Percentiles rank a stretch among this genome's conserved stretches.
Evolutionary conservation across 345 rosid species (phyloP).

Genomic region (Syzygium aqueum): DNA sequence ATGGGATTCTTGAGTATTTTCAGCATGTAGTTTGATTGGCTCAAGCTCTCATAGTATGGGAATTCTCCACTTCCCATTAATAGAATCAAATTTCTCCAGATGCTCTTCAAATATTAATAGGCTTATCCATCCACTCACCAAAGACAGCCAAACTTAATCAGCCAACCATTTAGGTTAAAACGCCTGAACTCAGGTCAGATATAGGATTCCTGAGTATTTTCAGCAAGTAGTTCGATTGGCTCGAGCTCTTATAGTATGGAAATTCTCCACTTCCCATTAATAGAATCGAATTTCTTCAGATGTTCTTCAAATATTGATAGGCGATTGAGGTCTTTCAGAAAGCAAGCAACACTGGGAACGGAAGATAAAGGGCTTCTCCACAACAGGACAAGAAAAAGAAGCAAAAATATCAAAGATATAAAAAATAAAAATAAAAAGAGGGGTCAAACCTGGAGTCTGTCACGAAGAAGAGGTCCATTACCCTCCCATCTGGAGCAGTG

Average conservation of each 20-base stretch:
- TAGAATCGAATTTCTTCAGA: background rate
- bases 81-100: no score
- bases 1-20: no score
- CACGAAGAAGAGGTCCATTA: slow-evolving; percentile 58
- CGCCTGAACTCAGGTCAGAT: background rate
- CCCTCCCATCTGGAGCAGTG: slow-evolving; percentile 64
- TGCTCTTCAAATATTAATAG: no score
- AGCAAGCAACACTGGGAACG: background rate
- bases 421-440: background rate
- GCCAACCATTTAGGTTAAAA: background rate
- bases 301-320: background rate
- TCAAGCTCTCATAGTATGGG: no score
- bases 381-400: background rate
- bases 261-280: background rate
- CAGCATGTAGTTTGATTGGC: no score
- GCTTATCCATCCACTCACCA: background rate
- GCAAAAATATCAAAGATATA: background rate
- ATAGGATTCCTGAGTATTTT: background rate
- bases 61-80: no score
- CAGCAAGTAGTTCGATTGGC: background rate
- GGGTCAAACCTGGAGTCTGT: slow-evolving; percentile 54
- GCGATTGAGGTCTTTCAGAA: background rate
- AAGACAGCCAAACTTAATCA: background rate
- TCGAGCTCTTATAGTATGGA: background rate
- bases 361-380: background rate